phyloP scores from a whole-genome alignment of 176 grass and related monocot species.

The Elymus sibiricus region DNA sequence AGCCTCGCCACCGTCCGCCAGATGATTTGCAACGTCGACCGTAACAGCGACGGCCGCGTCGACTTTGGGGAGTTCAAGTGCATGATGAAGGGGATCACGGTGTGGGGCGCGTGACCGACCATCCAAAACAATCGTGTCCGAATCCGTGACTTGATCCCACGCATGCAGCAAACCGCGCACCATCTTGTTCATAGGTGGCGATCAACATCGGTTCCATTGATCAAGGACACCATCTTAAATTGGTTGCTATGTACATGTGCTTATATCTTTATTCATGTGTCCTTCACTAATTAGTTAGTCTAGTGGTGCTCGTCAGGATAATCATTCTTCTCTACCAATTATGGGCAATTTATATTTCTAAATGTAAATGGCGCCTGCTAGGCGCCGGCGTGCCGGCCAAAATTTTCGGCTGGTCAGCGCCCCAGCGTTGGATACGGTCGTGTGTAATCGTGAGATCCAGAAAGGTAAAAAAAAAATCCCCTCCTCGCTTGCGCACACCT shows the following conservation, averaged over 20 bases:
- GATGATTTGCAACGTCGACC: constrained; percentile 70
- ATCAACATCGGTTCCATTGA: not conserved
- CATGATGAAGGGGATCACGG: constrained; percentile 62
- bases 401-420: no score
- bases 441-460: no score
- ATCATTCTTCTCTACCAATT: not conserved
- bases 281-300: not conserved
- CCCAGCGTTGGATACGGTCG: no score
- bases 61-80: constrained; percentile 58
- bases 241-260: not conserved
- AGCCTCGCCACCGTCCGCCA: constrained; percentile 41
- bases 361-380: no score
- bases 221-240: not conserved
- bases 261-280: not conserved
- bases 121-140: not conserved
- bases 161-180: not conserved
- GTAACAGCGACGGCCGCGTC: constrained; percentile 28
- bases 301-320: not conserved
- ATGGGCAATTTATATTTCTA: not conserved
- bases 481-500: no score
- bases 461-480: no score
- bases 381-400: no score
- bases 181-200: not conserved
- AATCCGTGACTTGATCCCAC: not conserved
- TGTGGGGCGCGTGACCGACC: constrained; percentile 31